Evolutionary conservation across 2,329 filamentous ascomycete genomes (phyloP).

Genomic region (Stemphylium lycopersici): DNA sequence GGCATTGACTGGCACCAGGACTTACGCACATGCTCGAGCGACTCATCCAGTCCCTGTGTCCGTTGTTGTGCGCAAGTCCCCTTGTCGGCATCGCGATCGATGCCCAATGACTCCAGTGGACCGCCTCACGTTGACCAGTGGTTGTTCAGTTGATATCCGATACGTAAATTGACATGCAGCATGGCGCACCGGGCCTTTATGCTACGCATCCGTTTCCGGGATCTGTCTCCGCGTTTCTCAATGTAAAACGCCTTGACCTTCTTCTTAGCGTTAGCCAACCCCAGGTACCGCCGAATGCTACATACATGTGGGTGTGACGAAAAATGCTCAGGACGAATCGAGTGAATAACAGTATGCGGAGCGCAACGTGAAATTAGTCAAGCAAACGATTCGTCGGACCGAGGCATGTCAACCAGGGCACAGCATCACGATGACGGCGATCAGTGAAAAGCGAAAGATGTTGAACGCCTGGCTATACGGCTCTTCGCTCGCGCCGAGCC

Average conservation of each 20-base stretch:
- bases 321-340: not conserved
- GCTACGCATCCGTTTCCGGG: slow-evolving; percentile 14
- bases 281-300: slow-evolving; percentile 4
- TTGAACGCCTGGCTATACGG: not conserved
- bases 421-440: not conserved
- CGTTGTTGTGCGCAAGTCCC: slow-evolving; percentile 1
- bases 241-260: slow-evolving; percentile 26
- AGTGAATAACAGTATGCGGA: not conserved
- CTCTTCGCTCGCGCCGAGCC: not conserved
- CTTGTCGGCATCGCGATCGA: not conserved
- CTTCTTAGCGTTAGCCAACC: slow-evolving; percentile 27
- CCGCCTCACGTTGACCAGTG: slow-evolving; percentile 19
- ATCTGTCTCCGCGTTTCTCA: slow-evolving; percentile 11
- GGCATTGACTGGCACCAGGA: slow-evolving; percentile 5
- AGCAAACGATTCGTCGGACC: slow-evolving; percentile 3
- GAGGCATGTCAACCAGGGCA: not conserved
- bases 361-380: slow-evolving; percentile 5
- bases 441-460: not conserved
- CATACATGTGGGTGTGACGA: slow-evolving; percentile 7
- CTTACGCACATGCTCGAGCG: not conserved
- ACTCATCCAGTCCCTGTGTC: slow-evolving; percentile 12
- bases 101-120: slow-evolving; percentile 12
- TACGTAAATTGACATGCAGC: slow-evolving; percentile 13
- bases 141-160: not conserved
- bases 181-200: slow-evolving; percentile 20